Percentiles rank a stretch among this genome's conserved stretches.
These are phyloP conservation scores for Populus pruinosa DNA, from an alignment of 345 rosid species.

Conservation along the genomic window DNA sequence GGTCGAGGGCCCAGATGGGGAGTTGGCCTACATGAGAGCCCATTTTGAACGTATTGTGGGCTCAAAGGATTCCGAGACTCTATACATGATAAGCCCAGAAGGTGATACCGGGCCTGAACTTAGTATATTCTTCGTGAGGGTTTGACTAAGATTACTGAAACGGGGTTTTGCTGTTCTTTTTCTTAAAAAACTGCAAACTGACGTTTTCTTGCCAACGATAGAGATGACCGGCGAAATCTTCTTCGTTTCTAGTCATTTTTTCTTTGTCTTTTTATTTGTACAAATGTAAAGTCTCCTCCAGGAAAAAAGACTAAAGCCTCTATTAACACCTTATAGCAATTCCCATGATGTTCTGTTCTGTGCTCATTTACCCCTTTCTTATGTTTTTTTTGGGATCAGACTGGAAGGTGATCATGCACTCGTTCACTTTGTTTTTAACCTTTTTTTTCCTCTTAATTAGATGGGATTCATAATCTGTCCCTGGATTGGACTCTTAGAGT, in stretches of 20 bases:
- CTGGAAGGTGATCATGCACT: no score
- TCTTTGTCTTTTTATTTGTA: neutral
- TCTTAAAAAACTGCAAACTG: no score
- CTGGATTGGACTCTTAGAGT: no score
- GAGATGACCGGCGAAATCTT: neutral
- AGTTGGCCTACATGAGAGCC: constrained; percentile 77
- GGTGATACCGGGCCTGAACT: constrained; percentile 80
- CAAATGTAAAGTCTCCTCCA: no score
- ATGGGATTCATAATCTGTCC: no score
- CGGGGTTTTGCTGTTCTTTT: neutral
- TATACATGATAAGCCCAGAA: constrained; percentile 84
- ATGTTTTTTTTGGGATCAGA: no score
- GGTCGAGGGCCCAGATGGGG: constrained; percentile 62
- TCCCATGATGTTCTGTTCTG: no score
- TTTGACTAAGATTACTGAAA: constrained; percentile 20
- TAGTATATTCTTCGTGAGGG: constrained; percentile 68
- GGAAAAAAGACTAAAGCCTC: no score
- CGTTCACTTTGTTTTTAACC: no score
- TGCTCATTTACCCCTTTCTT: no score
- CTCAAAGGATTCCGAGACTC: constrained; percentile 76
- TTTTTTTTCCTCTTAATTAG: no score
- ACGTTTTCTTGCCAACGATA: neutral
- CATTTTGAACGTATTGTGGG: constrained; percentile 74
- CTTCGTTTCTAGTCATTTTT: neutral
- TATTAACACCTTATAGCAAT: no score